Evolutionary conservation across 1,139 yeast genomes (phyloP), one percentile per base, ranked within the genome.

Genomic region (Meyerozyma smithsonii): DNA sequence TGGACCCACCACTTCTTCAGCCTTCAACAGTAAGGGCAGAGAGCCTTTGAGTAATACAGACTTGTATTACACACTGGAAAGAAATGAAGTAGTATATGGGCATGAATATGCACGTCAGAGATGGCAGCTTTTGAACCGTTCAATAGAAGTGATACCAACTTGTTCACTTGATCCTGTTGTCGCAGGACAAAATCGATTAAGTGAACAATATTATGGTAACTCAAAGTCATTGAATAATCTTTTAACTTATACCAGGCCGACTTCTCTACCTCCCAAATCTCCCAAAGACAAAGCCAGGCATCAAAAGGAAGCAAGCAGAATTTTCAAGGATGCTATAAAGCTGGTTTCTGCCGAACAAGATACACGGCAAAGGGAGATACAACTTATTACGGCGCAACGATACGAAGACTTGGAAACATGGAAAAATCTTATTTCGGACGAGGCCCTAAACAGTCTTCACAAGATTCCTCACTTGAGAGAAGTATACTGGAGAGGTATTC

Each of bases 401-500:
- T 55, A 57, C 14, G 52, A 56, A 23, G 81, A 78, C 46, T 46
- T 52, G 4, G 42, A 46, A 4, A 58, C 50, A 11, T 83, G 90
- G 89, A 56, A 55, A 25, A 46, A 51, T 12, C 55, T 63, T 34
- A 63, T 80, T 8, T 45, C 48, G 10, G 44, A 36, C 40, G 16
- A 39, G 42, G 28, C 46, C 48, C 36, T 66, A 69, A 43, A 54
- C 57, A 20, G 44, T 52, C 8, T 60, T 62, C 33, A 52, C 74
- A 8, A 56, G 59, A 38, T 51, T 62, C 10, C 32, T 4, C 28
- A 32, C 10, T 42, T 52, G 15, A 64, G 81, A 39, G 81, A 77
- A 41, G 60, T 80, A 42, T 79, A 83, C 75, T 82, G 88, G 87
- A 61, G 85, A 39, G 87, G 87, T 2, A 58, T 83, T 1, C 83